Conservation (phyloP, 441 rosid species). For the Hura crepitans region DNA sequence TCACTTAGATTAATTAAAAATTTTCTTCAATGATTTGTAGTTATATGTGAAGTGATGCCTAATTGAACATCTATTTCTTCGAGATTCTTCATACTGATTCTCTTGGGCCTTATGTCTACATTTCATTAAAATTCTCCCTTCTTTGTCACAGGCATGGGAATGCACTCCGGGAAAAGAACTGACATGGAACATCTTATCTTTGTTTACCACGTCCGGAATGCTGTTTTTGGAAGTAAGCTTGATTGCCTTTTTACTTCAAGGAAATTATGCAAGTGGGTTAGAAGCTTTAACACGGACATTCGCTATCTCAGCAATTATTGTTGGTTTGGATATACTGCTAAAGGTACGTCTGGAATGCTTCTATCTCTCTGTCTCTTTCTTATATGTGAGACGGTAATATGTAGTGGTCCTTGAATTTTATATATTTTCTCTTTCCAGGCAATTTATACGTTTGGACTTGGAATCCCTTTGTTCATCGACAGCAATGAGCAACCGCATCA, state of each 20-base stretch:
- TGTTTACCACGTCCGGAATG: constrained; percentile 86
- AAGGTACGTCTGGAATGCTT: constrained; percentile 46
- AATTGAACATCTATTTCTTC: not conserved
- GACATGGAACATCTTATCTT: constrained; percentile 69
- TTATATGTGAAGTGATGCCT: not conserved
- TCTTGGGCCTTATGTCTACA: not conserved
- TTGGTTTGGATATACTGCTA: constrained; percentile 72
- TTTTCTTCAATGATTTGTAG: not conserved
- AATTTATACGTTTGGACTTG: constrained; percentile 62
- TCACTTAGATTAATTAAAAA: not conserved
- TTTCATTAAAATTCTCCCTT: not conserved
- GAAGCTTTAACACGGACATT: constrained; percentile 74
- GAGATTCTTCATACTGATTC: not conserved
- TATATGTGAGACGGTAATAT: not conserved
- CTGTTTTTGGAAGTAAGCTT: constrained; percentile 88
- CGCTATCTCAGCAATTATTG: constrained; percentile 59
- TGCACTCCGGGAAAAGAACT: constrained; percentile 70
- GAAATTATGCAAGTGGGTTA: constrained; percentile 74
- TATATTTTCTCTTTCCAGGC: constrained; percentile 42
- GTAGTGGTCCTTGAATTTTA: not conserved
- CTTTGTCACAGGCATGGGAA: constrained; percentile 63
- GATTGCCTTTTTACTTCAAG: constrained; percentile 87
- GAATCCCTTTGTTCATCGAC: constrained; percentile 74
- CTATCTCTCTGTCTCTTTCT: not conserved
- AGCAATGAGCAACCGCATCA: constrained; percentile 39